Evolutionary conservation across 495 filamentous ascomycete genomes (phyloP).

Genomic region (Symbiotaphrina buchneri): DNA sequence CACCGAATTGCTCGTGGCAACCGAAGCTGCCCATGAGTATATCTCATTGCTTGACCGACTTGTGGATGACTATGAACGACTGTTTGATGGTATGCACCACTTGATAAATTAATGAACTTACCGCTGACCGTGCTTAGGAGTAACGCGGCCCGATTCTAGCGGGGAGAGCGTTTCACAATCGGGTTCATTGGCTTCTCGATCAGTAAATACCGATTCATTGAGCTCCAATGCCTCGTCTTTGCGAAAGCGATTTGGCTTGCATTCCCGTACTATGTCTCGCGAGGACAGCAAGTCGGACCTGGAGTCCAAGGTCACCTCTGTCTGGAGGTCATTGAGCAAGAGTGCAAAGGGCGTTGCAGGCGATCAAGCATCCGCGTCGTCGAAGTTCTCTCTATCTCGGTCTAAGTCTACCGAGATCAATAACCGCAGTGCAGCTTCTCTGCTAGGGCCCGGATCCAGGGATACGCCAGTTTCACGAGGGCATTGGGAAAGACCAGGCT

Average conservation of each 20-base stretch:
- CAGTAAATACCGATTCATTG: constrained; percentile 30
- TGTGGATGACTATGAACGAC: constrained; percentile 73
- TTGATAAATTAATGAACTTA: too few relatives aligned
- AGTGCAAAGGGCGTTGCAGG: constrained; percentile 27
- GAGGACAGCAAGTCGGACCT: constrained; percentile 53
- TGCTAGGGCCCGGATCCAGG: constrained; percentile 39
- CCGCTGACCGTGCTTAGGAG: too few relatives aligned
- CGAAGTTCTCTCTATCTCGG: constrained; percentile 41
- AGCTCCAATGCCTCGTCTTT: constrained; percentile 64
- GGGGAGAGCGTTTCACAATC: constrained; percentile 13
- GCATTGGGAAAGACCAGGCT: too few relatives aligned
- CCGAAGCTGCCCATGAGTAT: constrained; percentile 58
- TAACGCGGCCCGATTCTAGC: too few relatives aligned
- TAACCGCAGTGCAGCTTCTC: constrained; percentile 20
- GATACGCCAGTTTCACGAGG: constrained; percentile 32
- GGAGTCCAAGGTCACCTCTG: constrained; percentile 48
- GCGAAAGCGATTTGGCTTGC: constrained; percentile 60
- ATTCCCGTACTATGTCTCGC: constrained; percentile 43
- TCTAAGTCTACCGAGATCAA: constrained; percentile 71
- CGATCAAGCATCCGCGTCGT: constrained; percentile 23
- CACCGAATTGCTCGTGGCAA: constrained; percentile 62
- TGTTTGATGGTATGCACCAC: constrained; percentile 45
- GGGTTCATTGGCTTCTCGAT: constrained; percentile 17
- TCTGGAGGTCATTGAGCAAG: constrained; percentile 83
- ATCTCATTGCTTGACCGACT: constrained; percentile 81